These are phyloP conservation scores for Pichia heedii DNA, from an alignment of 805 yeast genomes.

Conservation along the genomic window DNA sequence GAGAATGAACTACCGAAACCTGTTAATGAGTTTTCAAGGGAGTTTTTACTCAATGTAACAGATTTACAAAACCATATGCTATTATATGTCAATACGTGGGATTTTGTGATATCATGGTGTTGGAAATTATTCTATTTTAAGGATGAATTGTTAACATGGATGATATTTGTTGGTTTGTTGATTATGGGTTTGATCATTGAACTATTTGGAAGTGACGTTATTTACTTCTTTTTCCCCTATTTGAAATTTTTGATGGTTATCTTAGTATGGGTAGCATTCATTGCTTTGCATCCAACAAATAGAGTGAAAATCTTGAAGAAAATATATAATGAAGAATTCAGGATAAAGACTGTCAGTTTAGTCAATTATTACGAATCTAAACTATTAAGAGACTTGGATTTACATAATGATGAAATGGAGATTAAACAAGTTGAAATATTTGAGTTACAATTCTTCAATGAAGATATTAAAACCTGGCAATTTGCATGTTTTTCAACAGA, in stretches of 20 bases:
- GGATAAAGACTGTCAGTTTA: slow-evolving; percentile 39
- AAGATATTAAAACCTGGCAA: slow-evolving; percentile 49
- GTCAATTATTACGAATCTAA: slow-evolving; percentile 41
- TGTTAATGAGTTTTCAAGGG: slow-evolving; percentile 69
- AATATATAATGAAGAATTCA: slow-evolving; percentile 55
- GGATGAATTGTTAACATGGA: slow-evolving; percentile 50
- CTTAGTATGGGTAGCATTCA: slow-evolving; percentile 40
- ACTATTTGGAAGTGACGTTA: slow-evolving; percentile 21
- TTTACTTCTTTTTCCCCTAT: slow-evolving; percentile 18
- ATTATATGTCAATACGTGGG: slow-evolving; percentile 53
- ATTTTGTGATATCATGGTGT: slow-evolving; percentile 40
- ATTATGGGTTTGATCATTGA: slow-evolving; percentile 13
- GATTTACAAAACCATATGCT: slow-evolving; percentile 79
- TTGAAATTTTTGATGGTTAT: slow-evolving; percentile 28
- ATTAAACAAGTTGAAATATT: slow-evolving; percentile 51
- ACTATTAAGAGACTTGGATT: slow-evolving; percentile 31
- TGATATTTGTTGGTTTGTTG: slow-evolving; percentile 33
- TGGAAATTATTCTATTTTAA: slow-evolving; percentile 53
- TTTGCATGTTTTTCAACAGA: slow-evolving; percentile 49
- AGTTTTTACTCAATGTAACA: slow-evolving; percentile 67
- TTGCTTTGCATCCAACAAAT: slow-evolving; percentile 45
- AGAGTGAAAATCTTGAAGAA: slow-evolving; percentile 38
- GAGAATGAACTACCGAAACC: slow-evolving; percentile 53
- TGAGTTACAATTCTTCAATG: slow-evolving; percentile 53
- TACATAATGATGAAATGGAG: slow-evolving; percentile 25